Base-by-base conservation (phyloP, 2,329 filamentous ascomycete species). In the Macroventuria anomochaeta region DNA sequence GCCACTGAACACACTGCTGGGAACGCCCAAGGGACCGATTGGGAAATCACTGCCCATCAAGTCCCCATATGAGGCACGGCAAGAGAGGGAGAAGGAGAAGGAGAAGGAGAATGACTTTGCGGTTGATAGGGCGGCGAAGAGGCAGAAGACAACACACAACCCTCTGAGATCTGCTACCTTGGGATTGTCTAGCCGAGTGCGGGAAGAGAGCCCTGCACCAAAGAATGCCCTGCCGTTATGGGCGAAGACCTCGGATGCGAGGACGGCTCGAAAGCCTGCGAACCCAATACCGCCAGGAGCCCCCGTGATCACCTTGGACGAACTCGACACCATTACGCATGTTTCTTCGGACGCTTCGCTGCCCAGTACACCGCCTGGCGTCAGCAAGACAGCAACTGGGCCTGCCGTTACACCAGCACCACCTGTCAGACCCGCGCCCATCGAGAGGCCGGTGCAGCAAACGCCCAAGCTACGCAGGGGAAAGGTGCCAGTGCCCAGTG, bases 41-140 rank as follows among this genome's bases (percentile, higher is more conserved):
- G 86, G 86, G 0, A 86, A 87, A 64, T 82, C 87, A 2, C 60
- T 79, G 2, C 67, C 87, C 3, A 81, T 85, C 7, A 81, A 81
- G 46, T 90, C 88, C 1, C 88, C 89, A 0, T 91, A 85, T 57
- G 88, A 91, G 59, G 76, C 84, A 23, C 58, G 68, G 12, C 61
- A 67, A 25, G 68, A 68, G 52, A 67, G 64, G 28, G 68, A 68
- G 52, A 67, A 65, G 40, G 62, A 69, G 42, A 51, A 46, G 7
- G 42, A 29, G 29, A 62, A 67, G 23, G 66, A 68, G 48, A 70
- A 71, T 33, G 62, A 66, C 3, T 69, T 68, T 61, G 65, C 66
- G 6, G 63, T 65, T 12, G 74, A 71, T 25, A 64, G 74, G 43
- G 62, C 72, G 1, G 55, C 71, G 4, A 80, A 80, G 55, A 68